phyloP scores from a whole-genome alignment of 2,329 filamentous ascomycete genomes.

The Fusarium verrucosum region DNA sequence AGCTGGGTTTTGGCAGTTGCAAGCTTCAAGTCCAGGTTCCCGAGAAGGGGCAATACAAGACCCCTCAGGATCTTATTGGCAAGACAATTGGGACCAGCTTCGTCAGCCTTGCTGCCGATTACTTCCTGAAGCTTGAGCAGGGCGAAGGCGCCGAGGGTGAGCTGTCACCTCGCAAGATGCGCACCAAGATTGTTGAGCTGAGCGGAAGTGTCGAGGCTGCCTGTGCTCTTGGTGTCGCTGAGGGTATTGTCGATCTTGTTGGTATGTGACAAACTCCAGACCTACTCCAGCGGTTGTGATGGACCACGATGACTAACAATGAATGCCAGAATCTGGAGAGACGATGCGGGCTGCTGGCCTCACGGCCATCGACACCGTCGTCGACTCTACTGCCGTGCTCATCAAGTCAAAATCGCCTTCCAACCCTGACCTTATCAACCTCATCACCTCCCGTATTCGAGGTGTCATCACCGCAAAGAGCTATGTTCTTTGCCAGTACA shows the following conservation, averaged over 20 bases:
- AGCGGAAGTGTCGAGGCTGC: conserved; percentile 97
- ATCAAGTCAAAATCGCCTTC: conserved; percentile 89
- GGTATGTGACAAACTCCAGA: conserved; percentile 68
- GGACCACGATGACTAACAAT: conserved; percentile 24
- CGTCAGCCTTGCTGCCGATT: conserved; percentile 81
- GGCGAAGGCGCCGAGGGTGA: conserved; percentile 54
- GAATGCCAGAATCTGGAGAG: conserved; percentile 83
- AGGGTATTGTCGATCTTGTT: conserved; percentile 97
- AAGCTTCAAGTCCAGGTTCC: conserved; percentile 98
- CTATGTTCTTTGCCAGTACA: conserved; percentile 97
- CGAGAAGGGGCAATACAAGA: conserved; percentile 76
- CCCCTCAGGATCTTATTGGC: conserved; percentile 82
- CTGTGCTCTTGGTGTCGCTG: conserved; percentile 92
- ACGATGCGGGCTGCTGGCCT: conserved; percentile 97
- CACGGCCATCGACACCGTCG: conserved; percentile 92
- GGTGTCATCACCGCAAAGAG: conserved; percentile 96
- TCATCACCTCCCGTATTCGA: conserved; percentile 86
- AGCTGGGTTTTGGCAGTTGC: conserved; percentile 89
- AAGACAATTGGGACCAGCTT: conserved; percentile 97
- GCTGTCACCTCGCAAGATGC: conserved; percentile 62
- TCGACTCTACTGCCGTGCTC: conserved; percentile 86
- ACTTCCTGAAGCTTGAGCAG: conserved; percentile 82
- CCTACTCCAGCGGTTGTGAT: not conserved
- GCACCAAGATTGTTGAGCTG: conserved; percentile 91
- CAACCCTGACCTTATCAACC: conserved; percentile 80